Evolutionary conservation across 192 early-diverging fungal species (phyloP).

Genomic region (Coemansia sp.): DNA sequence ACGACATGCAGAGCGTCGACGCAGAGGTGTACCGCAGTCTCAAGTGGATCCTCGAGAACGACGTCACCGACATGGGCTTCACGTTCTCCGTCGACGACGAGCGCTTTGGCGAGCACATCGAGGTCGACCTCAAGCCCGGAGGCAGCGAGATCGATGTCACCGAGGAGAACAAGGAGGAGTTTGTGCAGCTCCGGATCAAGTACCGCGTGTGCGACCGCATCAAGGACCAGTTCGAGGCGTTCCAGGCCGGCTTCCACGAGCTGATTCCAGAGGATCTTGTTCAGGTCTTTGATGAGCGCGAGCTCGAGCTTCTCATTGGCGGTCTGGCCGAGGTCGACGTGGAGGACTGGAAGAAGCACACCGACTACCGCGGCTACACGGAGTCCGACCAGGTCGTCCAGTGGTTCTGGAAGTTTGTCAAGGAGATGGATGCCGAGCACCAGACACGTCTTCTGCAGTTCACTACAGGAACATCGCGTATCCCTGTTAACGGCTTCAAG

Average conservation of each 20-base stretch:
- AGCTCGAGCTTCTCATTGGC: conserved; percentile 96
- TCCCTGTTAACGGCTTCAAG: conserved; percentile 98
- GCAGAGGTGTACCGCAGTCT: conserved; percentile 87
- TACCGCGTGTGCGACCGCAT: conserved; percentile 87
- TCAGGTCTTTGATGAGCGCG: conserved; percentile 95
- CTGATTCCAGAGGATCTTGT: conserved; percentile 94
- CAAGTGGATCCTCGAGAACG: conserved; percentile 94
- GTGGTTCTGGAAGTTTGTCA: conserved; percentile 96
- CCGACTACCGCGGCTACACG: conserved; percentile 96
- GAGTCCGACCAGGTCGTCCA: conserved; percentile 92
- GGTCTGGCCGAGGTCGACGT: conserved; percentile 95
- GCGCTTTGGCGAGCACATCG: conserved; percentile 83
- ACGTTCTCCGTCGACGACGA: conserved; percentile 97
- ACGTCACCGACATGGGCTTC: conserved; percentile 76
- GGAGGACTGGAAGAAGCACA: conserved; percentile 99
- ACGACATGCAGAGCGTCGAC: conserved; percentile 94
- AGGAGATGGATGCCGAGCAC: conserved; percentile 88
- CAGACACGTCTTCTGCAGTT: conserved; percentile 93
- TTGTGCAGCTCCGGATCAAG: conserved; percentile 84
- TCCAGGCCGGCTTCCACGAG: conserved; percentile 92
- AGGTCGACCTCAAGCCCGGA: conserved; percentile 83
- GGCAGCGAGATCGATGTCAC: conserved; percentile 91
- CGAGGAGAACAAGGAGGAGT: conserved; percentile 96
- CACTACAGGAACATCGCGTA: conserved; percentile 94
- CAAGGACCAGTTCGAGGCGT: conserved; percentile 95